Base-by-base conservation (phyloP, 2,329 filamentous ascomycete species). In the Aspergillus pseudotamarii region DNA sequence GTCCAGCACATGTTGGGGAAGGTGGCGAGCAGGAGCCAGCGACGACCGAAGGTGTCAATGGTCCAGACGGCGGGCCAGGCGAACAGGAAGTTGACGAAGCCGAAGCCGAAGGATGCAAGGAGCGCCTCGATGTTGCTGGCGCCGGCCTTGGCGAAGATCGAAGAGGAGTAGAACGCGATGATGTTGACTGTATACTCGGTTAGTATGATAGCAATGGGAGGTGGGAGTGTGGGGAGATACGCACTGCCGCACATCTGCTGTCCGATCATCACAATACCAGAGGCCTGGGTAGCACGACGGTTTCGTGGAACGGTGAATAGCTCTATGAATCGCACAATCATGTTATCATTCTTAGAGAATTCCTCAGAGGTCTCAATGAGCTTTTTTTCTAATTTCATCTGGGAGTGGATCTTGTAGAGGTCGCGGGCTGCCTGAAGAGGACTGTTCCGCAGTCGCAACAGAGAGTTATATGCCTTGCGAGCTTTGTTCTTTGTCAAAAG, bases 231-330 rank as follows among this genome's bases (percentile, higher is more conserved):
- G 8, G 12, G 12, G n/a, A 26, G 21, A 55, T 26, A 55, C 51
- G 12, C 19, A 55, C 51, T 83, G 78, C 85, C 86, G 69, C 88
- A 90, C 85, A 91, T 88, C 75, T 91, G 88, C 75, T 91, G 89
- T 0, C 88, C 88, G 70, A 91, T 88, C 92, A 96, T 96, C 68
- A 94, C 91, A 1, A 88, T 87, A 66, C 89, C 91, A 0, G 91
- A 90, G 6, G 92, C 92, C 30, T 91, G 83, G 4, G 89, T 94
- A 2, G 93, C 93, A 43, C 81, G 80, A 41, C 81, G 78, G 59
- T 83, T 76, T 14, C 81, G 79, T 9, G 81, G 81, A 57, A 83
- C 79, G 19, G 81, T 83, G 66, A 83, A 83, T 0, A 86, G 73
- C 64, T 83, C 78, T 46, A 81, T 59, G 67, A 92, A 88, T 19